Base-by-base conservation (phyloP, 192 early-diverging fungal genomes). In the Coemansia sp. region DNA sequence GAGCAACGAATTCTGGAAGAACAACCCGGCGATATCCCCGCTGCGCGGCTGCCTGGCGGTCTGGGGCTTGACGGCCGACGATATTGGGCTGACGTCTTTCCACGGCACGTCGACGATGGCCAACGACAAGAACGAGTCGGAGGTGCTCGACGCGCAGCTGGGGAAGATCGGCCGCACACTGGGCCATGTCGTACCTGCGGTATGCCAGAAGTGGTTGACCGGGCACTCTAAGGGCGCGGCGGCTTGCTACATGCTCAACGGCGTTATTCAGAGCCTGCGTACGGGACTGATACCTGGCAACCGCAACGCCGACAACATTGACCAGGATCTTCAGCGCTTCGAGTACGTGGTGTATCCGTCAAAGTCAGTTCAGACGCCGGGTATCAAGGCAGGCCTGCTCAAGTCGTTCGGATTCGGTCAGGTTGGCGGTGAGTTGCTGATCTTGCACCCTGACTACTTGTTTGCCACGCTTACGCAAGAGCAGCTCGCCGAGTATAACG, bases 61-160 rank as follows among this genome's bases (percentile, higher is more conserved):
- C 88, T 97, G 88, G 78, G 94, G 94, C 36, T 78, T 97, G 62
- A 94, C 88, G 16, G 84, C 94, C 39, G 93, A 97, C 79, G 95
- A 97, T 77, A 93, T 97, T 80, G 90, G 92, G 56, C 87, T 95
- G 54, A 91, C 92, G 4, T 97, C 94, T 19, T 97, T 97, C 93
- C 95, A 97, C 84, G 95, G 95, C 57, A 97, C 95, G 24, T 90
- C 91, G 31, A 98, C 95, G 63, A 89, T 90, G 80, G 93, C 94
- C 46, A 98, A 98, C 75, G 95, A 98, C 79, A 91, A 92, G 87
- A 98, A 96, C 84, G 93, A 96, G 75, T 97, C 94, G 7, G 88
- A 90, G 13, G 93, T 93, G 2, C 62, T 94, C 53, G 92, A 95
- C 85, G 84, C 90, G 66, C 94, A 97, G 83, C 75, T 97, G 62